Conservation (phyloP, 2,329 filamentous ascomycete species). For the Diaporthe australafricana region DNA sequence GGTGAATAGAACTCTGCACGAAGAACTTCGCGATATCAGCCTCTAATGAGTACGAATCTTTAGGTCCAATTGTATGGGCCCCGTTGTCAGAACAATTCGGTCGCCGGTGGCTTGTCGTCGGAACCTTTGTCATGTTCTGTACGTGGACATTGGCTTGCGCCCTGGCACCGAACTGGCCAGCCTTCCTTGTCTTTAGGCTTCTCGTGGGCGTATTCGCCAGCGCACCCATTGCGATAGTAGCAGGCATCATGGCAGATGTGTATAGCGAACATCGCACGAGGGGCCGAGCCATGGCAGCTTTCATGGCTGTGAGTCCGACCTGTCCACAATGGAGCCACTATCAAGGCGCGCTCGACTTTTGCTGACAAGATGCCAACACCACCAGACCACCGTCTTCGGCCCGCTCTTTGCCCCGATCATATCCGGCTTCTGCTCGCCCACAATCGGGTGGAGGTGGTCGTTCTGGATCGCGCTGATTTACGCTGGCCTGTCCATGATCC, state of each 20-base stretch:
- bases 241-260: constrained; percentile 74
- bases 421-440: constrained; percentile 69
- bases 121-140: constrained; percentile 60
- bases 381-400: constrained; percentile 70
- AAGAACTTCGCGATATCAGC: neutral
- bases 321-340: neutral
- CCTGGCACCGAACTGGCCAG: constrained; percentile 62
- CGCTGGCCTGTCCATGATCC: constrained; percentile 70
- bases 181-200: constrained; percentile 67
- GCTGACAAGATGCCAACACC: neutral
- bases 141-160: constrained; percentile 68
- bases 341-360: neutral
- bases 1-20: constrained; percentile 50
- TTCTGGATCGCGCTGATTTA: constrained; percentile 79
- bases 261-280: constrained; percentile 67
- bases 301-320: constrained; percentile 67
- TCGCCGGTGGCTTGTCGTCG: constrained; percentile 58
- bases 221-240: constrained; percentile 71
- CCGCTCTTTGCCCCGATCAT: constrained; percentile 75
- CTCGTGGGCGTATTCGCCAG: constrained; percentile 65
- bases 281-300: constrained; percentile 71
- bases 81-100: constrained; percentile 76
- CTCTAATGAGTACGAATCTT: neutral
- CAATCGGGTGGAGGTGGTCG: constrained; percentile 75
- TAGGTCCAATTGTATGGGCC: constrained; percentile 69